Percentiles rank a stretch among this genome's conserved stretches.
Evolutionary conservation across 2,329 filamentous ascomycete genomes (phyloP).

Genomic region (Stagonosporopsis vannaccii): DNA sequence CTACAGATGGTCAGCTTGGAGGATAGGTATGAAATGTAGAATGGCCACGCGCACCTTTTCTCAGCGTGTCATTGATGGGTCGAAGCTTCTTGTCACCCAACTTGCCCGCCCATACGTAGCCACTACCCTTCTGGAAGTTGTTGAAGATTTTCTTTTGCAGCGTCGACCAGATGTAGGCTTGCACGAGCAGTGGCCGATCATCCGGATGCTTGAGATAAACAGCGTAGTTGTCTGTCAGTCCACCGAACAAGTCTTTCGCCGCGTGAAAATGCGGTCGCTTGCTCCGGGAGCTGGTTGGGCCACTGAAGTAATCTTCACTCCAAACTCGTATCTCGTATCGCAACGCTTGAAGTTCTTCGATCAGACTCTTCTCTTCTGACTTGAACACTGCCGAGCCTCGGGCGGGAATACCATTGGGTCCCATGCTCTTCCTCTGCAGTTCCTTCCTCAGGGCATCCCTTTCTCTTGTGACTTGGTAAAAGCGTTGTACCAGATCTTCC

Average conservation of each 20-base stretch:
- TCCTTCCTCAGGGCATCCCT: slow-evolving; percentile 47
- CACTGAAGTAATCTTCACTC: slow-evolving; percentile 47
- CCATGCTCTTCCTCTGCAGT: slow-evolving; percentile 45
- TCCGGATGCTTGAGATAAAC: slow-evolving; percentile 42
- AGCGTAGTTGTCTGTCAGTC: slow-evolving; percentile 44
- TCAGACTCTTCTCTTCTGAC: slow-evolving; percentile 46
- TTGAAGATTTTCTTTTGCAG: slow-evolving; percentile 49
- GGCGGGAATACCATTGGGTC: slow-evolving; percentile 37
- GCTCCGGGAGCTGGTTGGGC: slow-evolving; percentile 33
- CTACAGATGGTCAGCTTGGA: slow-evolving; percentile 27
- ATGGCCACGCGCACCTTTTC: slow-evolving; percentile 37
- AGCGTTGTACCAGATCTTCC: slow-evolving; percentile 48
- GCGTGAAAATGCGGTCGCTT: slow-evolving; percentile 44
- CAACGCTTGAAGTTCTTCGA: slow-evolving; percentile 45
- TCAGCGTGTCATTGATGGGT: slow-evolving; percentile 46
- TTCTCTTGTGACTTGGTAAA: slow-evolving; percentile 50
- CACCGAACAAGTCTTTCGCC: slow-evolving; percentile 43
- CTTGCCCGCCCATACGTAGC: slow-evolving; percentile 49
- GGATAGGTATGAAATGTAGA: not conserved
- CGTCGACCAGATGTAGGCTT: slow-evolving; percentile 46
- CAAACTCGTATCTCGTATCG: slow-evolving; percentile 46
- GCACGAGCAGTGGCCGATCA: slow-evolving; percentile 46
- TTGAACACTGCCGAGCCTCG: slow-evolving; percentile 40
- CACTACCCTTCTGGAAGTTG: slow-evolving; percentile 45
- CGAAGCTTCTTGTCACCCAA: slow-evolving; percentile 48